phyloP scores from a whole-genome alignment of 1,284 basidiomycete genomes.

The Tetrapyrgos nigripes region DNA sequence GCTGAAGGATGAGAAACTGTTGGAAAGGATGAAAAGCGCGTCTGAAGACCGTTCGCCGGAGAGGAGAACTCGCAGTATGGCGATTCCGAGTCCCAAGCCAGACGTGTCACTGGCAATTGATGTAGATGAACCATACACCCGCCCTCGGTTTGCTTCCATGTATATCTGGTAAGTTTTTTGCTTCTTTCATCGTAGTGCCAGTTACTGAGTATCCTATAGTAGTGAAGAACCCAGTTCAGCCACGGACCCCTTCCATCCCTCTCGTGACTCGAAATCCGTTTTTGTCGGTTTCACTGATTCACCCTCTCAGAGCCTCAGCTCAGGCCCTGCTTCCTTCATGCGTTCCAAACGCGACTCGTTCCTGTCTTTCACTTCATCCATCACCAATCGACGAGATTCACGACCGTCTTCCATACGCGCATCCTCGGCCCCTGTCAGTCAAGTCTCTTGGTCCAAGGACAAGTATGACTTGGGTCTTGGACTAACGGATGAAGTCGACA shows the following conservation, averaged over 20 bases:
- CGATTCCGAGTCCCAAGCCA: background rate
- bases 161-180: constrained; percentile 13
- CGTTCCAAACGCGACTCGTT: constrained; percentile 44
- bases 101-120: constrained; percentile 21
- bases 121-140: constrained; percentile 28
- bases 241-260: constrained; percentile 45
- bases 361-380: constrained; percentile 47
- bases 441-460: constrained; percentile 33
- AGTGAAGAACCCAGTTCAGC: constrained; percentile 19
- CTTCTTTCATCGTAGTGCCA: background rate
- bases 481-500: constrained; percentile 36
- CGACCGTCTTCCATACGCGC: constrained; percentile 32
- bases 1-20: constrained; percentile 19
- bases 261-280: constrained; percentile 46
- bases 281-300: constrained; percentile 43
- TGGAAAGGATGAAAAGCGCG: constrained; percentile 4
- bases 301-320: constrained; percentile 15
- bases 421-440: constrained; percentile 36
- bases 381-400: constrained; percentile 35
- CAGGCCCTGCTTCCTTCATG: background rate
- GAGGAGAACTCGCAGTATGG: background rate
- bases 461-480: constrained; percentile 36
- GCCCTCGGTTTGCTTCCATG: constrained; percentile 17
- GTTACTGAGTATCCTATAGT: constrained; percentile 9
- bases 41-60: no score